phyloP scores from a whole-genome alignment of 805 yeast genomes.

The Barnettozyma salicaria region DNA sequence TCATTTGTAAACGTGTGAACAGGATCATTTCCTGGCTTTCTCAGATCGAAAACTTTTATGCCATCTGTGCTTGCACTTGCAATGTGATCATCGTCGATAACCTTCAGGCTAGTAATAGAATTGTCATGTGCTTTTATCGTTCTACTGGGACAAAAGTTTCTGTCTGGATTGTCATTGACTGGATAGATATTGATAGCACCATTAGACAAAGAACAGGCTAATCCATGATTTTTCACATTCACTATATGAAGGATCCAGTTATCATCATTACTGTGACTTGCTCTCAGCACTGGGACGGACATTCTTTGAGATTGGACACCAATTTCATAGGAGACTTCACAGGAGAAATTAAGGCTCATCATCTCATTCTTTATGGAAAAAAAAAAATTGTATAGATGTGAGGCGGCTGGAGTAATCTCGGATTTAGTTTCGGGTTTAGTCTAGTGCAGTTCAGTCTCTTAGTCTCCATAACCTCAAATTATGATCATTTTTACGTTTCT shows the following conservation, averaged over 20 bases:
- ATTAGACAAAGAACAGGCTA: slow-evolving; percentile 42
- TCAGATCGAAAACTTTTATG: slow-evolving; percentile 48
- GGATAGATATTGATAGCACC: slow-evolving; percentile 42
- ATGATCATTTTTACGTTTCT: no score
- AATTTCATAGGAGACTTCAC: no score
- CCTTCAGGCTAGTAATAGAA: slow-evolving; percentile 27
- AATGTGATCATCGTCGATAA: slow-evolving; percentile 27
- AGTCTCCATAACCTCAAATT: no score
- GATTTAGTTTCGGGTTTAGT: no score
- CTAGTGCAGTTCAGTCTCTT: no score
- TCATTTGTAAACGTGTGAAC: slow-evolving; percentile 32
- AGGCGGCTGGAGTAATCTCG: no score
- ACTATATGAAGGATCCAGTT: slow-evolving; percentile 48
- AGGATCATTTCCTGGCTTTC: slow-evolving; percentile 27
- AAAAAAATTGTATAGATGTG: no score
- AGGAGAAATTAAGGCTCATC: no score
- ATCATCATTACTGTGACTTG: slow-evolving; percentile 29
- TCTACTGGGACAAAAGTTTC: slow-evolving; percentile 21
- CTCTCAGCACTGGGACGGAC: slow-evolving; percentile 21
- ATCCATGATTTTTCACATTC: slow-evolving; percentile 28
- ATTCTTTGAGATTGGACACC: no score
- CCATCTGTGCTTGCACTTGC: slow-evolving; percentile 40
- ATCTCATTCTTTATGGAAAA: no score
- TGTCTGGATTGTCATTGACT: slow-evolving; percentile 21
- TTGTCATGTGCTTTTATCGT: slow-evolving; percentile 33